Conservation (phyloP, 2,329 filamentous ascomycete genomes). For the Ophiocordyceps robertsii region DNA sequence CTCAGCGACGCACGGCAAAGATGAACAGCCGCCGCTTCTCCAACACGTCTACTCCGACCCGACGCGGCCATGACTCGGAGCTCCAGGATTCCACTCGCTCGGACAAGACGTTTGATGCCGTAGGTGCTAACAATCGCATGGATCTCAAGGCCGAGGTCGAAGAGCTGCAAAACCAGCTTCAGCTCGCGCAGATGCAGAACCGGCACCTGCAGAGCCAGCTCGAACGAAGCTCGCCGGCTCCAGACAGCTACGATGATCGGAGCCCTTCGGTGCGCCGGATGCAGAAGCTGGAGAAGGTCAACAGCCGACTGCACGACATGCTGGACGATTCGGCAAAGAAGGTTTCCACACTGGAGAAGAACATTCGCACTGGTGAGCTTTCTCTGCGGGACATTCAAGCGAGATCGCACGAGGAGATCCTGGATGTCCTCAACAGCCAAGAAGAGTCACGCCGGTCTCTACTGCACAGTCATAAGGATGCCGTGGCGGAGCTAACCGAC, state of each 20-base stretch:
- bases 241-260: conserved; percentile 59
- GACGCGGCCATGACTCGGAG: conserved; percentile 51
- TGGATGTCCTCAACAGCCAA: conserved; percentile 84
- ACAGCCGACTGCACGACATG: conserved; percentile 83
- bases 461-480: conserved; percentile 73
- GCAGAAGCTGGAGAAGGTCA: conserved; percentile 84
- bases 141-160: conserved; percentile 85
- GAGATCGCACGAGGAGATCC: conserved; percentile 85
- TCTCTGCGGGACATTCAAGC: conserved; percentile 85
- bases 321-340: conserved; percentile 90
- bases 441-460: conserved; percentile 76
- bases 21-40: conserved; percentile 47
- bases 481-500: conserved; percentile 72
- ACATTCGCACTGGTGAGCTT: conserved; percentile 73
- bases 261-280: conserved; percentile 70
- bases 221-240: conserved; percentile 50
- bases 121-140: conserved; percentile 77
- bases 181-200: conserved; percentile 91
- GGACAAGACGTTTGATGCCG: conserved; percentile 68
- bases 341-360: conserved; percentile 77
- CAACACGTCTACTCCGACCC: conserved; percentile 64
- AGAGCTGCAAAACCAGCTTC: conserved; percentile 84
- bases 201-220: conserved; percentile 81
- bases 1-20: conserved; percentile 48
- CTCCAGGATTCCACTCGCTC: conserved; percentile 66